phyloP scores from a whole-genome alignment of 164 flowering plant genomes.

The Umbellularia californica region DNA sequence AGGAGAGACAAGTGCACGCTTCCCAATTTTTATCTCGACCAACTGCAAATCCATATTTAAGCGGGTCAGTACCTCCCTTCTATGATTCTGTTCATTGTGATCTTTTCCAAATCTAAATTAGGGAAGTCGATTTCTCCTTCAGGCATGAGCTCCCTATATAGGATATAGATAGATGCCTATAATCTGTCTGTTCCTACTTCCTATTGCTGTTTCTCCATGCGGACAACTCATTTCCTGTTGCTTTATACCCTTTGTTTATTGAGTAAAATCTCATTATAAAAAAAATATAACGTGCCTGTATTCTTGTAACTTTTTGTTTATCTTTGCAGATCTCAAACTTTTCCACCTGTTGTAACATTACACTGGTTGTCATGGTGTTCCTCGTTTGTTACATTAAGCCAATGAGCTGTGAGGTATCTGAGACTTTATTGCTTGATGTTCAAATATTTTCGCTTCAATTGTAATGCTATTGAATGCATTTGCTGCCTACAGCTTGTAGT shows the following conservation, averaged over 20 bases:
- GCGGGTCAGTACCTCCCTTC: constrained; percentile 36
- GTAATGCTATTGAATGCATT: too few relatives aligned
- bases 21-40: constrained; percentile 88
- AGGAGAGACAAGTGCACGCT: constrained; percentile 77
- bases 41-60: constrained; percentile 71
- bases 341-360: constrained; percentile 79
- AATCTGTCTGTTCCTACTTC: too few relatives aligned
- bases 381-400: constrained; percentile 74
- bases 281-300: not conserved
- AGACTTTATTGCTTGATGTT: not conserved
- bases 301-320: not conserved
- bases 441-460: not conserved
- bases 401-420: constrained; percentile 71
- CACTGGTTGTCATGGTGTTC: constrained; percentile 65
- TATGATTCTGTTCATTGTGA: not conserved
- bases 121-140: not conserved
- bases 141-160: not conserved
- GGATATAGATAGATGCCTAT: too few relatives aligned
- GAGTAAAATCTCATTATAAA: too few relatives aligned
- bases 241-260: too few relatives aligned
- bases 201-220: too few relatives aligned
- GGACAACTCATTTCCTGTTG: too few relatives aligned
- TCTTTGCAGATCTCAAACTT: constrained; percentile 70
- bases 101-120: not conserved
- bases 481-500: too few relatives aligned